Conservation (phyloP, 2,329 filamentous ascomycete species). For the Colletotrichum trifolii region DNA sequence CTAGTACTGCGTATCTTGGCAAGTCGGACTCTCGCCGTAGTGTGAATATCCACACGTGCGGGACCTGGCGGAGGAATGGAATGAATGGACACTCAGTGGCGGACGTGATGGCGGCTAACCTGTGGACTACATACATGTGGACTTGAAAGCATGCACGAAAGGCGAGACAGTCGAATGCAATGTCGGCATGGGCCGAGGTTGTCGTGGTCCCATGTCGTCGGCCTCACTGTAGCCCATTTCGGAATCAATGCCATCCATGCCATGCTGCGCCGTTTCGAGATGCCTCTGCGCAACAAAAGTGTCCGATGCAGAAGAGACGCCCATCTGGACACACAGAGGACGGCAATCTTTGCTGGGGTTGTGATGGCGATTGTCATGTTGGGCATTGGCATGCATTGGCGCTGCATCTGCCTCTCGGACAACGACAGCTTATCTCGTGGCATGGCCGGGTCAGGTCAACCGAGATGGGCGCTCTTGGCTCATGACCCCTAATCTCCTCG, state of each 20-base stretch:
- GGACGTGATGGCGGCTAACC: no score
- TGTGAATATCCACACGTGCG: neutral
- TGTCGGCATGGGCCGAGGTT: constrained; percentile 17
- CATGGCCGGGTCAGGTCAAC: neutral
- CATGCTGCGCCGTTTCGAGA: no score
- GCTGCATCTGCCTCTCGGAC: constrained; percentile 5
- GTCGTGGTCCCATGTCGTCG: neutral
- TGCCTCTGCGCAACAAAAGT: no score
- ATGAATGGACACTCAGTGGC: neutral
- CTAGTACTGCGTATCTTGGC: no score
- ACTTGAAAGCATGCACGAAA: constrained; percentile 20
- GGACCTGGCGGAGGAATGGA: constrained; percentile 20
- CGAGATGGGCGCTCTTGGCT: neutral
- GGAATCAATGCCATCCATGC: neutral
- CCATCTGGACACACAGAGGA: constrained; percentile 6
- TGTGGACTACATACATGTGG: no score
- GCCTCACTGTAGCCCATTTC: neutral
- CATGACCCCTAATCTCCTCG: neutral
- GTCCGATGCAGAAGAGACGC: neutral
- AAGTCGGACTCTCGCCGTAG: no score
- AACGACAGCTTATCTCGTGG: neutral
- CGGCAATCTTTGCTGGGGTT: neutral
- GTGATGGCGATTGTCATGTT: constrained; percentile 18
- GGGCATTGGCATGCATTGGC: constrained; percentile 24
- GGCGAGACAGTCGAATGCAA: constrained; percentile 6